Conservation (phyloP, 1,139 yeast genomes). For the Casaregolazyma lundiana region DNA sequence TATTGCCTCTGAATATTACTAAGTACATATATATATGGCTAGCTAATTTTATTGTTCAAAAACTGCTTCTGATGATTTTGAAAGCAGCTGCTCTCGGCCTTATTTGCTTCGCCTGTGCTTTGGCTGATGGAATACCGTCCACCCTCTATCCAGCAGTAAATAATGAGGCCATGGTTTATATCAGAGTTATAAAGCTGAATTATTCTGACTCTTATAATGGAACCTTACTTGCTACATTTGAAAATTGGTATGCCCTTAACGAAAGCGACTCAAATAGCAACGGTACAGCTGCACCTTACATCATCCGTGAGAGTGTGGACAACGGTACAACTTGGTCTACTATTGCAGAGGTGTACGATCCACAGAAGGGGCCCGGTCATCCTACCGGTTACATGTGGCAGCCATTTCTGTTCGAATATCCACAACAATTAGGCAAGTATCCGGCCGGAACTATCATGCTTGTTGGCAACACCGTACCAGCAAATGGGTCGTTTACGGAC, state of each 20-base stretch:
- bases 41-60: too few species aligned
- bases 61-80: neutral
- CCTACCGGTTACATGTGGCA: constrained; percentile 7
- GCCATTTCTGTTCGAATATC: constrained; percentile 7
- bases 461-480: constrained; percentile 6
- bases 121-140: too few species aligned
- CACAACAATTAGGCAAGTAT: constrained; percentile 2
- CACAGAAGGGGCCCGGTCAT: constrained; percentile 3
- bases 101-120: too few species aligned
- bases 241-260: constrained; percentile 2
- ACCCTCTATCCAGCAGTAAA: neutral
- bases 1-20: too few species aligned
- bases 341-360: constrained; percentile 5
- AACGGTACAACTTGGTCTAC: constrained; percentile 7
- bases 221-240: constrained; percentile 1
- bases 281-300: constrained; percentile 4
- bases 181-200: constrained; percentile 2
- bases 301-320: constrained; percentile 6
- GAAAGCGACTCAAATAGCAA: constrained; percentile 1
- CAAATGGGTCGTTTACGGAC: neutral
- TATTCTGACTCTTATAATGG: constrained; percentile 1
- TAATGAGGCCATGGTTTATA: constrained; percentile 2
- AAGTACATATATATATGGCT: too few species aligned
- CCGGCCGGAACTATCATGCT: constrained; percentile 6
- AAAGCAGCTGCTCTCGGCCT: too few species aligned